Evolutionary conservation across 2,329 filamentous ascomycete genomes (phyloP).

Genomic region (Huntiella decipiens): DNA sequence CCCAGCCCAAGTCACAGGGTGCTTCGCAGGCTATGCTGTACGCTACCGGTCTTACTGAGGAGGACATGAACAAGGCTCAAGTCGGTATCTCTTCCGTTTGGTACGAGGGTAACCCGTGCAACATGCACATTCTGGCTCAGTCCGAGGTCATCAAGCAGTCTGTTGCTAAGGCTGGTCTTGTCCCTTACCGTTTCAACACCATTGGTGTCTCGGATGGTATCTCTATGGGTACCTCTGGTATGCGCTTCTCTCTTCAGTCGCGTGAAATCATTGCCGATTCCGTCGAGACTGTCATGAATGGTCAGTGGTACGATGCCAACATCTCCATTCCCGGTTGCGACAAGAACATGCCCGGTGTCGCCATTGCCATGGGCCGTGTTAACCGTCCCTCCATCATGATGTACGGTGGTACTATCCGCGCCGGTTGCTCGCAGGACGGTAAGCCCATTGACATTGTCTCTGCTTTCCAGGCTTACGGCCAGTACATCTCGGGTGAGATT

Average conservation of each 20-base stretch:
- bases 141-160: conserved; percentile 52
- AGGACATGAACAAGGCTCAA: conserved; percentile 89
- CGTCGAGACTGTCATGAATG: conserved; percentile 83
- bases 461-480: conserved; percentile 75
- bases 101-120: conserved; percentile 97
- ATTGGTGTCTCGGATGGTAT: conserved; percentile 95
- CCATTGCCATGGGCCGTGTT: conserved; percentile 80
- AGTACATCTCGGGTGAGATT: conserved; percentile 59
- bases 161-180: conserved; percentile 50
- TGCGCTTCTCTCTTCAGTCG: conserved; percentile 84
- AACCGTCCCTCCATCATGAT: conserved; percentile 91
- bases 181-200: conserved; percentile 97
- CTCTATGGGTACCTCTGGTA: conserved; percentile 93
- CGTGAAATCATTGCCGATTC: conserved; percentile 87
- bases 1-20: conserved; percentile 93
- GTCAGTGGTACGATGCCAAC: conserved; percentile 82
- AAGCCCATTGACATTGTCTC: conserved; percentile 74
- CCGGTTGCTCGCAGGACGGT: conserved; percentile 61
- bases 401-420: conserved; percentile 79
- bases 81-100: conserved; percentile 95
- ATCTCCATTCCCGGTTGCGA: conserved; percentile 88
- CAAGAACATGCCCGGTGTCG: conserved; percentile 91
- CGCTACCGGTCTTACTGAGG: conserved; percentile 71
- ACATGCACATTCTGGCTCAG: conserved; percentile 92
- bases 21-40: conserved; percentile 98